Base-by-base conservation (phyloP, 2,329 filamentous ascomycete species). In the Herpotrichia juniperi region DNA sequence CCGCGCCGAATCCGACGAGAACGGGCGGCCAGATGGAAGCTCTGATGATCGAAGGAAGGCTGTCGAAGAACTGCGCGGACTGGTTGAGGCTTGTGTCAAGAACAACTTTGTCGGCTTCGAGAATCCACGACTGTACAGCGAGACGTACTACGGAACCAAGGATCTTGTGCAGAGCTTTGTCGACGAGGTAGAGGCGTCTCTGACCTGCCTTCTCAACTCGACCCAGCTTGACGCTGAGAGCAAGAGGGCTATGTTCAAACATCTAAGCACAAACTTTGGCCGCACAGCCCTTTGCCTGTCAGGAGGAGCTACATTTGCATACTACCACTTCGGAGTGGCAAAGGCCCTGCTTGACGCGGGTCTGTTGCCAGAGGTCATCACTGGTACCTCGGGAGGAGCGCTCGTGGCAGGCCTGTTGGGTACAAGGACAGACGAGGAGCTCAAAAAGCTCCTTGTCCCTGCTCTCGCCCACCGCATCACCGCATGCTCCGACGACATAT, bases 81-180 rank as follows among this genome's bases (percentile, higher is more conserved):
- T 97, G 53, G 79, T 96, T 17, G 91, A 96, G 76, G 91, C 90
- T 12, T 97, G 93, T 70, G 89, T 97, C 63, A 99, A 97, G 82
- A 96, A 93, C 75, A 97, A 99, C 69, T 99, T 97, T 74, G 91
- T 91, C 16, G 94, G 94, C 0, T 87, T 96, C 12, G 94, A 99
- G 74, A 97, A 96, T 65, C 87, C 93, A 9, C 84, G 91, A 48
- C 77, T 99, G n/a, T 99, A 99, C 72, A 96, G 91, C 65, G 93
- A 97, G 76, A 96, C 93, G 2, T 99, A 99, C 71, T 96, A 92
- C 63, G 94, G 94, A 26, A 97, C 94, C n/a, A 99, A 99, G 74
- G 86, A 94, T 55, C 76, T 97, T 58, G 90, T 96, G 25, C 94
- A 97, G 74, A 87, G 87, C 49, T 97, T 93, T 67, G 79, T 96